Conservation (phyloP, 2,329 filamentous ascomycete species). For the Colletotrichum tofieldiae region DNA sequence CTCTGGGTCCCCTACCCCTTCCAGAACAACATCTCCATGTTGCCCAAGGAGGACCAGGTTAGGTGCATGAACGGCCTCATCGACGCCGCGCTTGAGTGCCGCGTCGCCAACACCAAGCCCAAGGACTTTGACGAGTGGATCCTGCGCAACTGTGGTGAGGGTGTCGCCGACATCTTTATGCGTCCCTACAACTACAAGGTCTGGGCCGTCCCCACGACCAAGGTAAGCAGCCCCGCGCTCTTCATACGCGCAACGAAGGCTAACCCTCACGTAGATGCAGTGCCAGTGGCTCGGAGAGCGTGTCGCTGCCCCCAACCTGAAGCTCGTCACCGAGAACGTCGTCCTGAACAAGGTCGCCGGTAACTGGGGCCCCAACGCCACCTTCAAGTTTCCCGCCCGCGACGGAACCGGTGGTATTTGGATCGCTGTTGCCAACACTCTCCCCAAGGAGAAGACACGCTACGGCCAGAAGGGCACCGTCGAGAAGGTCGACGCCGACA, state of each 20-base stretch:
- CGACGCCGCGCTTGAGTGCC: conserved; percentile 89
- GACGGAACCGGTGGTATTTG: conserved; percentile 99
- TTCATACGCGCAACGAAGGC: background rate
- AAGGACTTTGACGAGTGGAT: conserved; percentile 99
- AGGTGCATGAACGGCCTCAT: conserved; percentile 96
- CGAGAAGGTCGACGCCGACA: conserved; percentile 86
- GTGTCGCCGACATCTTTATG: conserved; percentile 97
- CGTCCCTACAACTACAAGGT: conserved; percentile 99
- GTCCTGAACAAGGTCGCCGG: conserved; percentile 96
- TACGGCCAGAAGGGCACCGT: conserved; percentile 91
- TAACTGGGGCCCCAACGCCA: conserved; percentile 98
- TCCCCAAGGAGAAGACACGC: conserved; percentile 91
- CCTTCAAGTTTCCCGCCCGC: conserved; percentile 96
- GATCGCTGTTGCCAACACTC: conserved; percentile 94
- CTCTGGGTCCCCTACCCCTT: conserved; percentile 99
- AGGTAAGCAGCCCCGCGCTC: conserved; percentile 71
- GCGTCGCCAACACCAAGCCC: conserved; percentile 91
- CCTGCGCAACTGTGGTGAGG: conserved; percentile 88
- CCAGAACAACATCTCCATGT: conserved; percentile 99
- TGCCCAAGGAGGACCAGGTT: conserved; percentile 97
- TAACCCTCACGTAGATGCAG: conserved; percentile 82
- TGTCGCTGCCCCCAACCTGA: conserved; percentile 96
- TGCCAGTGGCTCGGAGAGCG: conserved; percentile 98
- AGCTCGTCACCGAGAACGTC: conserved; percentile 93
- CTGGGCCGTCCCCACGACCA: conserved; percentile 97